Percentiles rank a stretch among this genome's conserved stretches.
phyloP scores from a whole-genome alignment of 192 early-diverging fungal species.

The Ambispora gerdemannii region DNA sequence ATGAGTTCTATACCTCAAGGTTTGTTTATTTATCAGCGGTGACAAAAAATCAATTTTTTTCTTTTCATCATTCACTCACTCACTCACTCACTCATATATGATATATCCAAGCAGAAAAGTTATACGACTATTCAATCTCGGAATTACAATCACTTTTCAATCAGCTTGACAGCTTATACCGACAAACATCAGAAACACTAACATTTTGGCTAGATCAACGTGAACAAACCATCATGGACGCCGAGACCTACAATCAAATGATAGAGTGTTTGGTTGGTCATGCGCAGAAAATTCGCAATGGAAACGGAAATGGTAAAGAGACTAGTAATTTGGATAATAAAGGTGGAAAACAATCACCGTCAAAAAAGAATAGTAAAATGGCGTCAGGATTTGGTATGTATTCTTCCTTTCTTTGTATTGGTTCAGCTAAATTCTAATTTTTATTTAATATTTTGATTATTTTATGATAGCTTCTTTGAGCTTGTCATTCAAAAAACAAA shows the following conservation, averaged over 20 bases:
- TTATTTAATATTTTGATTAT: neutral
- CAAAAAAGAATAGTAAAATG: neutral
- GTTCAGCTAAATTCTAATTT: too few species aligned
- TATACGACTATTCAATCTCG: constrained; percentile 47
- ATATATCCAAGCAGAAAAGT: constrained; percentile 37
- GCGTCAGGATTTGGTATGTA: constrained; percentile 14
- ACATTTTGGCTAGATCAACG: constrained; percentile 57
- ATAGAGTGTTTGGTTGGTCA: constrained; percentile 58
- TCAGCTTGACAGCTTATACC: constrained; percentile 44
- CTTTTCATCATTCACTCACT: neutral
- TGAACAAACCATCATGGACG: constrained; percentile 60
- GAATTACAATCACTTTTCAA: constrained; percentile 51
- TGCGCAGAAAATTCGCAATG: constrained; percentile 46
- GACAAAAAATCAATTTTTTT: neutral
- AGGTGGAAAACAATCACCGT: neutral
- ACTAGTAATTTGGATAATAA: neutral
- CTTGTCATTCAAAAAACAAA: constrained; percentile 22
- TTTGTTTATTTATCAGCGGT: neutral
- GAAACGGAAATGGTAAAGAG: constrained; percentile 31
- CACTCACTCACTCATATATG: too few species aligned
- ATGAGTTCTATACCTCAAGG: constrained; percentile 27
- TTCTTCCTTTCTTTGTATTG: neutral
- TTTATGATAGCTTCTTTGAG: constrained; percentile 12
- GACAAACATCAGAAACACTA: constrained; percentile 52
- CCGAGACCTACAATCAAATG: constrained; percentile 59